Evolutionary conservation across 805 yeast species (phyloP).

Genomic region (Ogataea ganodermae): DNA sequence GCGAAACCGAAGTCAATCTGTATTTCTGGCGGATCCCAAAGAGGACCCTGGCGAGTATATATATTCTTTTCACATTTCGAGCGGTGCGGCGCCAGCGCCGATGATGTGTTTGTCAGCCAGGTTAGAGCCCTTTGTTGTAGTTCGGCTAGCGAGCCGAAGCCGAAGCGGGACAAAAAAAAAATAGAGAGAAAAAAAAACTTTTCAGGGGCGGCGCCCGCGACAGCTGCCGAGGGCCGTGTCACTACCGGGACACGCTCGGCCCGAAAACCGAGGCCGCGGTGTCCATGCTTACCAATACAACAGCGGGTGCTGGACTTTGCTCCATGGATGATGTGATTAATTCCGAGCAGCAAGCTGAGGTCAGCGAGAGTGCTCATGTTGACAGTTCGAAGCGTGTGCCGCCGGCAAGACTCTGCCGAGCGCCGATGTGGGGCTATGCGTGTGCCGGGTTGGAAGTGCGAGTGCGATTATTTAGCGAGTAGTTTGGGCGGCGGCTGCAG

Average conservation of each 20-base stretch:
- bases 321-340: no score
- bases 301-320: no score
- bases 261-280: background rate
- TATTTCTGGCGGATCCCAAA: background rate
- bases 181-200: background rate
- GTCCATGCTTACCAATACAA: background rate
- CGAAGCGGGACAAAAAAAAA: constrained; percentile 1
- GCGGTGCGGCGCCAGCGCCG: constrained; percentile 1
- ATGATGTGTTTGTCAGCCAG: background rate
- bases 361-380: no score
- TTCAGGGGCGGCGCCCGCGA: background rate
- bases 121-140: background rate
- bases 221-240: background rate
- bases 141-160: constrained; percentile 1
- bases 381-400: no score
- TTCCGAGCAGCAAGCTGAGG: no score
- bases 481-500: no score
- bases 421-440: no score
- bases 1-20: background rate
- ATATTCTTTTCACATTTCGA: background rate
- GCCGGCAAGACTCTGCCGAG: no score
- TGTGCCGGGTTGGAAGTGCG: no score
- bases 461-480: no score
- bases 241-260: background rate
- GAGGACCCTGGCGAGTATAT: constrained; percentile 3